These are phyloP conservation scores for Rhypophila decipiens DNA, from an alignment of 495 filamentous ascomycete species.

Conservation along the genomic window DNA sequence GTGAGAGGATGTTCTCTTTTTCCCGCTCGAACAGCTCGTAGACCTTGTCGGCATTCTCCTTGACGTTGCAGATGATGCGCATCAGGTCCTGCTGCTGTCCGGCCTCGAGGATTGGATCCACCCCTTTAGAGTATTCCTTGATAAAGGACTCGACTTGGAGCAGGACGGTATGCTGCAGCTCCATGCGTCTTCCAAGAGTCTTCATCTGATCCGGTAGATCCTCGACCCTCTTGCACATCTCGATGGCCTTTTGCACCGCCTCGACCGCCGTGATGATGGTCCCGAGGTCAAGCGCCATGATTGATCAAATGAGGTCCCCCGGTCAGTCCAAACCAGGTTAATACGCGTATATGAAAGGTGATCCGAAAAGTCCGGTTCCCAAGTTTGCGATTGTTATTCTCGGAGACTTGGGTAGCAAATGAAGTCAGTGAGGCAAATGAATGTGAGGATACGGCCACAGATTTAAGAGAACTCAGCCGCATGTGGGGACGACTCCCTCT, in stretches of 20 bases:
- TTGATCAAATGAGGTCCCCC: no score
- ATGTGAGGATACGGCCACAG: no score
- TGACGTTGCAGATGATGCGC: conserved; percentile 10
- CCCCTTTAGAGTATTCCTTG: neutral
- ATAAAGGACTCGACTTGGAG: conserved; percentile 9
- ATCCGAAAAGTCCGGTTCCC: no score
- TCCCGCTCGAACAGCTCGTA: conserved; percentile 23
- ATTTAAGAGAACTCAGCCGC: no score
- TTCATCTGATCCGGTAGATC: conserved; percentile 19
- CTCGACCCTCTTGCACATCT: conserved; percentile 16
- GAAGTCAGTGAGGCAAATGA: no score
- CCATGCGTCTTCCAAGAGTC: conserved; percentile 15
- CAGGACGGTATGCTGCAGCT: conserved; percentile 12
- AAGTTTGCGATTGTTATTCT: no score
- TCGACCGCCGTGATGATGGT: conserved; percentile 19
- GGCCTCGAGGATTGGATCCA: neutral
- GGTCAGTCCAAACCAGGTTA: no score
- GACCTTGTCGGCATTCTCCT: conserved; percentile 11
- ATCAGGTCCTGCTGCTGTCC: conserved; percentile 12
- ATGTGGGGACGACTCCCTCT: no score
- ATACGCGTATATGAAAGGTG: no score
- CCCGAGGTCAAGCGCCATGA: no score
- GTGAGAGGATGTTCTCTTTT: conserved; percentile 19
- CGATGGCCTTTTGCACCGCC: conserved; percentile 11
- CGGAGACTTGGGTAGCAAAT: no score